Evolutionary conservation across 257 asterid species (phyloP).

Genomic region (Euphrasia confusa): DNA sequence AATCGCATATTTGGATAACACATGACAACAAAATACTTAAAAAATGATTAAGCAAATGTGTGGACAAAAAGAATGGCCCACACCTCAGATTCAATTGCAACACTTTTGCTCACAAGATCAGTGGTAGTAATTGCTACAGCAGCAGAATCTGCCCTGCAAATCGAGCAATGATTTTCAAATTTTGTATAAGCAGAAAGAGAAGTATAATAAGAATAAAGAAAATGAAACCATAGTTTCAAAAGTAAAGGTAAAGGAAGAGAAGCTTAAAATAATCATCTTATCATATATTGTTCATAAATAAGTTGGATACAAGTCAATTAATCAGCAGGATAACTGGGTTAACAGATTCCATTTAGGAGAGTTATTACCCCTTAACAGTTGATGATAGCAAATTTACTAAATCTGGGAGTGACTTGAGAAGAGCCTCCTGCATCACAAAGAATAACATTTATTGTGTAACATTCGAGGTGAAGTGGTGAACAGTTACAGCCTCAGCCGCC

Average conservation of each 20-base stretch:
- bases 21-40: neutral
- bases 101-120: constrained; percentile 94
- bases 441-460: constrained; percentile 19
- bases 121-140: constrained; percentile 98
- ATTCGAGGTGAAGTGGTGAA: constrained; percentile 16
- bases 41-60: constrained; percentile 1
- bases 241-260: neutral
- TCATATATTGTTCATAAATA: constrained; percentile 12
- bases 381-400: constrained; percentile 61
- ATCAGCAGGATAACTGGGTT: constrained; percentile 17
- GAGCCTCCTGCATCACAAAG: constrained; percentile 69
- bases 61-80: constrained; percentile 18
- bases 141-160: constrained; percentile 77
- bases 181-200: constrained; percentile 2
- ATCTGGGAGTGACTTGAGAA: constrained; percentile 82
- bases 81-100: constrained; percentile 82
- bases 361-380: constrained; percentile 59
- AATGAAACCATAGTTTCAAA: neutral
- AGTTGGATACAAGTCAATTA: constrained; percentile 12
- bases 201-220: neutral
- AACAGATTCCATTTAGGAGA: constrained; percentile 12
- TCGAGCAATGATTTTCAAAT: constrained; percentile 19
- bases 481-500: constrained; percentile 11
- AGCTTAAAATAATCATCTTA: constrained; percentile 12
- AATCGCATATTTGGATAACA: constrained; percentile 3